Conservation (phyloP, 257 asterid genomes). For the Avicennia marina region DNA sequence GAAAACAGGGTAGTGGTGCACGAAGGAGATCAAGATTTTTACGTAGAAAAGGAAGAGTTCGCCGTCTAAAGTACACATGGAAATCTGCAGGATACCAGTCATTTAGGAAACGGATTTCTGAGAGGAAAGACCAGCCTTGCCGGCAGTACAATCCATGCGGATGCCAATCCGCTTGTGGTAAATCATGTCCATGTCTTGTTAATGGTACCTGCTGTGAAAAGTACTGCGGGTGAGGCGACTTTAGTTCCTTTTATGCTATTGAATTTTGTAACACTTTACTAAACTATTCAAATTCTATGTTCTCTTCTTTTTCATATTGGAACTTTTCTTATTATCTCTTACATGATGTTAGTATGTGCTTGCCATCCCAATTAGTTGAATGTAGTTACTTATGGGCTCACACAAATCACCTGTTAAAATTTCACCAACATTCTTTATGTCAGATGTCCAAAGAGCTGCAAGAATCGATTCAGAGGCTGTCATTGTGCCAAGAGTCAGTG, state of each 20-base stretch:
- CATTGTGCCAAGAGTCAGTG: slow-evolving; percentile 99
- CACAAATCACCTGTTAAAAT: slow-evolving; percentile 2
- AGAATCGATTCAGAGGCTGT: slow-evolving; percentile 95
- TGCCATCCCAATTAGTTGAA: not conserved
- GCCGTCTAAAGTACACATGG: slow-evolving; percentile 87
- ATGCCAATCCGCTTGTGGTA: slow-evolving; percentile 87
- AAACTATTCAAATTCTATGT: too few relatives aligned
- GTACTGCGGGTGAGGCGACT: slow-evolving; percentile 83
- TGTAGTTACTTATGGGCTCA: not conserved
- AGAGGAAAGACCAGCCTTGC: slow-evolving; percentile 88
- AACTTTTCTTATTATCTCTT: not conserved
- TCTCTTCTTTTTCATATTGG: slow-evolving; percentile 2
- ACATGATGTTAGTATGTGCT: too few relatives aligned
- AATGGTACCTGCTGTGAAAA: slow-evolving; percentile 94
- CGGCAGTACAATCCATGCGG: slow-evolving; percentile 94
- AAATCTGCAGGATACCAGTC: slow-evolving; percentile 91
- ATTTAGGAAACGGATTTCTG: slow-evolving; percentile 81
- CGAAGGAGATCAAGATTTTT: slow-evolving; percentile 86
- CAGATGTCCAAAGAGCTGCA: slow-evolving; percentile 95
- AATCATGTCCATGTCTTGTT: slow-evolving; percentile 79
- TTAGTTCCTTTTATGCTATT: slow-evolving; percentile 9
- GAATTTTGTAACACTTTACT: not conserved
- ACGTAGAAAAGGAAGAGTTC: slow-evolving; percentile 86
- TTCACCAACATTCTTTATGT: slow-evolving; percentile 16
- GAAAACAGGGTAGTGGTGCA: slow-evolving; percentile 64